Conservation (phyloP, 805 yeast species). For the Jamesozyma rosinii region DNA sequence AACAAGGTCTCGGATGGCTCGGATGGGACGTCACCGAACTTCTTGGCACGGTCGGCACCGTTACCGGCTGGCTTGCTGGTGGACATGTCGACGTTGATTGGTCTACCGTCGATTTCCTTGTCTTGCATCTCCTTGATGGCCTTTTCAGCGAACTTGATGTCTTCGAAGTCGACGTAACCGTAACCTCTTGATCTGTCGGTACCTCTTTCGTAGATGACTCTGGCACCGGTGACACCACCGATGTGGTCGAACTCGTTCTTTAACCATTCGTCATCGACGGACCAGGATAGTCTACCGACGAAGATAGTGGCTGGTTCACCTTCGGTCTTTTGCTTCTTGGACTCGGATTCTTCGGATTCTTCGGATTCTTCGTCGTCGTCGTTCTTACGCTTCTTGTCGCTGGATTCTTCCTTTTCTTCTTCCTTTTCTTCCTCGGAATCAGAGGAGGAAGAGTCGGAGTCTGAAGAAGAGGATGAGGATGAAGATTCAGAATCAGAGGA, state of each 20-base stretch:
- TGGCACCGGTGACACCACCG: slow-evolving; percentile 79
- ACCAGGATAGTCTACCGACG: slow-evolving; percentile 97
- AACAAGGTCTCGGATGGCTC: slow-evolving; percentile 93
- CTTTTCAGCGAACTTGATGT: slow-evolving; percentile 68
- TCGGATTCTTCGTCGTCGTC: slow-evolving; percentile 30
- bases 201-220: slow-evolving; percentile 89
- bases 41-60: slow-evolving; percentile 72
- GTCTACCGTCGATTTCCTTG: slow-evolving; percentile 93
- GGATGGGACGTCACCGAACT: slow-evolving; percentile 83
- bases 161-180: slow-evolving; percentile 91
- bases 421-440: slow-evolving; percentile 11
- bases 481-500: slow-evolving; percentile 9
- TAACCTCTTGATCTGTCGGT: slow-evolving; percentile 93
- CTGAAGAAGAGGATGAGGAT: slow-evolving; percentile 5
- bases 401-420: slow-evolving; percentile 31
- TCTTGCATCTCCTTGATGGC: slow-evolving; percentile 84
- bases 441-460: slow-evolving; percentile 5
- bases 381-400: slow-evolving; percentile 27
- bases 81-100: slow-evolving; percentile 87
- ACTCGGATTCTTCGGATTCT: slow-evolving; percentile 30
- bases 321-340: slow-evolving; percentile 45
- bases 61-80: slow-evolving; percentile 64
- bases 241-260: slow-evolving; percentile 69
- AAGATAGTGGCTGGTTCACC: slow-evolving; percentile 81
- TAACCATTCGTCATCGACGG: slow-evolving; percentile 91